Base-by-base conservation (phyloP, 139 green algal species). In the Asterochloris erici region DNA sequence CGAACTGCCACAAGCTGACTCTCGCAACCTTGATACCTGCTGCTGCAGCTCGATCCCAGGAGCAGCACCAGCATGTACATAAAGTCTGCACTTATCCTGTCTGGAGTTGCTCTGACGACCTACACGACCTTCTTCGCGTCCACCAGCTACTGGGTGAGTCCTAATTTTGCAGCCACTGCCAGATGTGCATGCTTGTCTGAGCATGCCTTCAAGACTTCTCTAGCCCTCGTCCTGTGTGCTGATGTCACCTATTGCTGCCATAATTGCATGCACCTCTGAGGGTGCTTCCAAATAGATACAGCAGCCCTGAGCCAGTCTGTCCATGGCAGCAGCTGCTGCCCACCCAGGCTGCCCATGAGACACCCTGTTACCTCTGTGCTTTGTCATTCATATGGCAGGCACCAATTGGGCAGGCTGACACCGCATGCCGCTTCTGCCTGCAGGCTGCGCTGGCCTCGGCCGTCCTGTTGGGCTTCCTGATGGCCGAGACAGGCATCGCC, bases 401-500 rank as follows among this genome's bases (percentile, higher is more conserved):
- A n/a, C n/a, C n/a, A n/a, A n/a, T n/a, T n/a, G n/a, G n/a, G 38
- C 38, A 54, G 38, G 38, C 6, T 54, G 0, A 19, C 71, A 79
- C 68, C 21, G 38, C 84, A 68, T 60, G 1, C 11, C 68, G 54
- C n/a, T 80, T 28, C 76, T 11, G 12, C 54, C 6, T 79, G 74
- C 77, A 87, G 82, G 69, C 78, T 28, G 84, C 88, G 24, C n/a
- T 88, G 23, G 13, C 89, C 17, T 87, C 83, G 70, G 86, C 90
- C 12, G 79, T 86, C 17, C 29, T 85, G 10, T 78, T 93, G 23
- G 92, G 92, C 69, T 84, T 92, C 28, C 73, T 84, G 47, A 87
- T 88, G 71, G 93, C 92, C 4, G 87, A 95, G 84, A 74, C 95
- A 23, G 89, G 87, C 12, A 87, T 94, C 24, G 90, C 90, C 79